phyloP scores from a whole-genome alignment of 2,329 filamentous ascomycete genomes.

The Purpureocillium lavendulum region DNA sequence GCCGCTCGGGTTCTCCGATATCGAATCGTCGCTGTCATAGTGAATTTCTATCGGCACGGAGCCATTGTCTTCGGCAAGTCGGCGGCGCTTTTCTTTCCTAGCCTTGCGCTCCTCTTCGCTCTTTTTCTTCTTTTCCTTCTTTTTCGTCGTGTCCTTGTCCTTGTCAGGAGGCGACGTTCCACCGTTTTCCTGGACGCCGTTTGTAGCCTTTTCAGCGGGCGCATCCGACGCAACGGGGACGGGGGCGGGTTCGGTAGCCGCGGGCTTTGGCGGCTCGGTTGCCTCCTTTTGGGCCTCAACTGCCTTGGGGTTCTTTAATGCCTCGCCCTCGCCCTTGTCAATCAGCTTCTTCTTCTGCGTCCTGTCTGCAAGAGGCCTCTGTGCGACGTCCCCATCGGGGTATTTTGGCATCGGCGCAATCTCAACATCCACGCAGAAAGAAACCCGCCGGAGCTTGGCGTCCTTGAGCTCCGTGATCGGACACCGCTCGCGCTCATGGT shows the following conservation, averaged over 20 bases:
- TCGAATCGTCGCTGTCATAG: constrained; percentile 59
- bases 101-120: constrained; percentile 90
- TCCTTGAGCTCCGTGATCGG: constrained; percentile 70
- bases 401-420: constrained; percentile 84
- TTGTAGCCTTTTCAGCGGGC: background rate
- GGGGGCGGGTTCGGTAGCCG: background rate
- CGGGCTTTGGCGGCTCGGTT: constrained; percentile 10
- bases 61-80: constrained; percentile 80
- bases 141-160: constrained; percentile 49
- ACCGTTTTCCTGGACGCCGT: constrained; percentile 11
- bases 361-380: constrained; percentile 32
- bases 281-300: constrained; percentile 41
- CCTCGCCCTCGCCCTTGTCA: constrained; percentile 67
- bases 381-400: constrained; percentile 45
- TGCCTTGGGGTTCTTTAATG: constrained; percentile 58
- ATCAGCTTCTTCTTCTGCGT: constrained; percentile 52
- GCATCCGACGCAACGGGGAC: too few species aligned
- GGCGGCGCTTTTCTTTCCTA: constrained; percentile 79
- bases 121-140: constrained; percentile 93
- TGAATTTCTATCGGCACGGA: constrained; percentile 76
- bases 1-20: constrained; percentile 19
- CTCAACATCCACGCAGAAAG: constrained; percentile 95
- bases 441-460: constrained; percentile 75
- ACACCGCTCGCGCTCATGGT: constrained; percentile 71
- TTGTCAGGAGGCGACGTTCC: constrained; percentile 19